These are phyloP conservation scores for Chaetoceros tenuissimus DNA, from an alignment of 108 stramenopile species.

Conservation along the genomic window DNA sequence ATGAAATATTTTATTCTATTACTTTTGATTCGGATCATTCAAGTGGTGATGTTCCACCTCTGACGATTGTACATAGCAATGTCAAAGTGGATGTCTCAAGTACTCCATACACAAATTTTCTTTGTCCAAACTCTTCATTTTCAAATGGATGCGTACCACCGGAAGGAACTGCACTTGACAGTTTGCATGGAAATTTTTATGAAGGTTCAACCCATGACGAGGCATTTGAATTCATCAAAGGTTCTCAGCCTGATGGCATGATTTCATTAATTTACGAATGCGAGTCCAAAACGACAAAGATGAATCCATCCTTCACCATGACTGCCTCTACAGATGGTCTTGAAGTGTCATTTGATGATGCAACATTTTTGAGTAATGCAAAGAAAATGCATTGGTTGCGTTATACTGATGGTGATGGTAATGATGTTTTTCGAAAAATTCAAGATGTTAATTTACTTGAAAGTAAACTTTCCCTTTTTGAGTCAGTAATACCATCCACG, in stretches of 20 bases:
- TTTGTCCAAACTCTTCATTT: constrained; percentile 19
- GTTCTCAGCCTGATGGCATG: constrained; percentile 59
- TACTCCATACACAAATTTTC: constrained; percentile 11
- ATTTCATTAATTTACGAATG: constrained; percentile 64
- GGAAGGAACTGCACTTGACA: constrained; percentile 19
- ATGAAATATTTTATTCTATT: constrained; percentile 48
- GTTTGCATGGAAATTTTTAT: not conserved
- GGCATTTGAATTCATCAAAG: constrained; percentile 32
- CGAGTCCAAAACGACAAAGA: constrained; percentile 27
- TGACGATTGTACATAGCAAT: constrained; percentile 23
- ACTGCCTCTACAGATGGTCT: constrained; percentile 22
- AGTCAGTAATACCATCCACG: constrained; percentile 4
- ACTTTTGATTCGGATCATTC: constrained; percentile 49
- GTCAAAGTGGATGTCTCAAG: constrained; percentile 20
- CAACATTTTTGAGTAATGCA: constrained; percentile 10
- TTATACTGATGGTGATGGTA: constrained; percentile 30
- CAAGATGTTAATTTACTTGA: constrained; percentile 12
- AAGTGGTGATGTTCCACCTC: constrained; percentile 63
- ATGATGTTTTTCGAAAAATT: constrained; percentile 32
- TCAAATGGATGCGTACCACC: constrained; percentile 24
- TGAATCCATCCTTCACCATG: constrained; percentile 18
- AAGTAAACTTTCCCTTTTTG: constrained; percentile 2
- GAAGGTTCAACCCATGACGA: constrained; percentile 22
- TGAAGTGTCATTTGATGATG: constrained; percentile 23
- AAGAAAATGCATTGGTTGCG: constrained; percentile 23